Base-by-base conservation (phyloP, 2,329 filamentous ascomycete genomes). In the Alternaria tenuissima region DNA sequence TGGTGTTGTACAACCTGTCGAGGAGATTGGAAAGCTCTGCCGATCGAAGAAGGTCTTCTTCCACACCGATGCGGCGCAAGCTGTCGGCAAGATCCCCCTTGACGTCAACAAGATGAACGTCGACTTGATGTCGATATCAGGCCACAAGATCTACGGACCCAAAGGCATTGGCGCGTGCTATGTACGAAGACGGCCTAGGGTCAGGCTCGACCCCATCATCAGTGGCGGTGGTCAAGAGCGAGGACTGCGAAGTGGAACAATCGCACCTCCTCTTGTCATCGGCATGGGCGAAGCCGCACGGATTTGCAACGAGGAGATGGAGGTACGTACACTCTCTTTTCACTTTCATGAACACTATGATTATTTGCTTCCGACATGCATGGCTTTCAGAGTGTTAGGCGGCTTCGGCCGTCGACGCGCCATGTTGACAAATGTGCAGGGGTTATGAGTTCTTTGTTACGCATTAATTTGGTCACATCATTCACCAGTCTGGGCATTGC, bases 31-130 rank as follows among this genome's bases (percentile, higher is more conserved):
- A 74, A 91, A 90, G 80, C 84, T 99, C 14, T 99, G 95, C 80
- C 89, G 95, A 52, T 86, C 88, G 55, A 95, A 92, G 80, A 97
- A 97, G 84, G 85, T 97, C 44, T 99, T 97, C 81, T 99, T 99
- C 87, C 95, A 99, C 82, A 96, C 93, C 24, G 95, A 99, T 79
- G 95, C 86, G 52, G 95, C 95, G 1, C 95, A 99, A 82, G 95
- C 95, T 16, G 94, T 98, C n/a, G 95, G 95, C 76, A 99, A 99
- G 84, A 97, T 99, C 51, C 93, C 94, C 0, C 83, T 99, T 48
- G 93, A 97, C 73, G 95, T 99, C 75, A 97, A 98, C 80, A 91
- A 92, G 80, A 94, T 97, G 93, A 96, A 97, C 79, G 90, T 99
- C 66, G 95, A 99, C 77, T 83, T 99, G 75, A 97, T 99, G 94